Evolutionary conservation across 2,329 filamentous ascomycete species (phyloP).

Genomic region (Xylariaceae sp.): DNA sequence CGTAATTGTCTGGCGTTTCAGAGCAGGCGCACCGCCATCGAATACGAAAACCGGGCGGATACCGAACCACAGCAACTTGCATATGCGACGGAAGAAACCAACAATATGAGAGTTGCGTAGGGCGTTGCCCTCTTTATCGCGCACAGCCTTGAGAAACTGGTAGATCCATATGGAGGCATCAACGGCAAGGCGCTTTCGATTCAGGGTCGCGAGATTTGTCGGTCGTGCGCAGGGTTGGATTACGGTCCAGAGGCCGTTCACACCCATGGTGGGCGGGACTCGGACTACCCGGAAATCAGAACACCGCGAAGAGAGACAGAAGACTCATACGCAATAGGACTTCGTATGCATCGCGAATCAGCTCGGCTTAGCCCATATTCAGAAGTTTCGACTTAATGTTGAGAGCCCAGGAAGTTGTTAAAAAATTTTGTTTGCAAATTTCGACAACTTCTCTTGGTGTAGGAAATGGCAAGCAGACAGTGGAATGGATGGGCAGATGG

Average conservation of each 20-base stretch:
- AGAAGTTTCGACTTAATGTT: too few species aligned
- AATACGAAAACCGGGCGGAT: conserved; percentile 98
- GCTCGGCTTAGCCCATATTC: too few species aligned
- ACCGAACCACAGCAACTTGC: conserved; percentile 94
- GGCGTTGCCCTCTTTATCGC: conserved; percentile 97
- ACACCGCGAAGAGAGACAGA: background rate
- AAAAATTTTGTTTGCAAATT: too few species aligned
- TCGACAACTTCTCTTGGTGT: too few species aligned
- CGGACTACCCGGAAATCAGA: background rate
- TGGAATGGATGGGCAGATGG: too few species aligned
- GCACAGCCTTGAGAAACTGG: conserved; percentile 97
- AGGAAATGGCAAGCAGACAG: too few species aligned
- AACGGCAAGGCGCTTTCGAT: conserved; percentile 92
- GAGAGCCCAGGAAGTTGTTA: too few species aligned
- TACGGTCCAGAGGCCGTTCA: conserved; percentile 96
- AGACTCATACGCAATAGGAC: conserved; percentile 5
- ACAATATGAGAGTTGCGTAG: conserved; percentile 94
- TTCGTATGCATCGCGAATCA: conserved; percentile 4
- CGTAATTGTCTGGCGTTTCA: conserved; percentile 90
- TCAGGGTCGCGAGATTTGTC: conserved; percentile 93
- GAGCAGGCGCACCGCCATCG: conserved; percentile 86
- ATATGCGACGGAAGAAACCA: conserved; percentile 97
- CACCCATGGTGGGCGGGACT: conserved; percentile 71
- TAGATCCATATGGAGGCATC: conserved; percentile 99
- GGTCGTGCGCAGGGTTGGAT: conserved; percentile 93